phyloP scores from a whole-genome alignment of 148 eudicot species.

The Fagopyrum esculentum region DNA sequence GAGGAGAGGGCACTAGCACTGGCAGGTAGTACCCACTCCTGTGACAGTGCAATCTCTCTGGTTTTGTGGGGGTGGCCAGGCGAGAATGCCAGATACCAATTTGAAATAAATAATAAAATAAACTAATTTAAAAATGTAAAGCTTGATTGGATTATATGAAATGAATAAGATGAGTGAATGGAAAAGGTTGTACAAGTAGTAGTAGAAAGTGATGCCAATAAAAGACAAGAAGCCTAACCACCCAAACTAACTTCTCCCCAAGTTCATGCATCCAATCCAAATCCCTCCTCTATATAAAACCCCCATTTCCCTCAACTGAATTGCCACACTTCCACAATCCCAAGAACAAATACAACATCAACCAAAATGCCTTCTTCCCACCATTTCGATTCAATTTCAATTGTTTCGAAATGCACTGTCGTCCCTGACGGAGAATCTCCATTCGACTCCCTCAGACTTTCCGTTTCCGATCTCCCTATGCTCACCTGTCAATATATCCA shows the following conservation, averaged over 20 bases:
- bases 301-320: neutral
- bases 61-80: neutral
- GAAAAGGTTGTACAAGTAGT: neutral
- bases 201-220: neutral
- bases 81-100: neutral
- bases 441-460: slow-evolving; percentile 41
- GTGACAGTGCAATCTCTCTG: slow-evolving; percentile 4
- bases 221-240: neutral
- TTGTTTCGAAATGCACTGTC: slow-evolving; percentile 41
- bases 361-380: slow-evolving; percentile 39
- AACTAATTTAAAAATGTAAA: neutral
- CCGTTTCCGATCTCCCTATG: slow-evolving; percentile 85
- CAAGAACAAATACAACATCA: neutral
- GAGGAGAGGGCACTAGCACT: neutral
- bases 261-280: neutral
- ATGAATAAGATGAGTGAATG: neutral
- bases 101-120: neutral
- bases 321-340: neutral
- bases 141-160: neutral
- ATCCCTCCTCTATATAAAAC: neutral
- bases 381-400: slow-evolving; percentile 6
- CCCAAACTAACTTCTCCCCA: slow-evolving; percentile 1
- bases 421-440: slow-evolving; percentile 36
- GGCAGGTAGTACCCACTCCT: neutral
- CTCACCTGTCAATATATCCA: slow-evolving; percentile 87